Conservation (phyloP, 2,329 filamentous ascomycete genomes). For the Claviceps sp. region DNA sequence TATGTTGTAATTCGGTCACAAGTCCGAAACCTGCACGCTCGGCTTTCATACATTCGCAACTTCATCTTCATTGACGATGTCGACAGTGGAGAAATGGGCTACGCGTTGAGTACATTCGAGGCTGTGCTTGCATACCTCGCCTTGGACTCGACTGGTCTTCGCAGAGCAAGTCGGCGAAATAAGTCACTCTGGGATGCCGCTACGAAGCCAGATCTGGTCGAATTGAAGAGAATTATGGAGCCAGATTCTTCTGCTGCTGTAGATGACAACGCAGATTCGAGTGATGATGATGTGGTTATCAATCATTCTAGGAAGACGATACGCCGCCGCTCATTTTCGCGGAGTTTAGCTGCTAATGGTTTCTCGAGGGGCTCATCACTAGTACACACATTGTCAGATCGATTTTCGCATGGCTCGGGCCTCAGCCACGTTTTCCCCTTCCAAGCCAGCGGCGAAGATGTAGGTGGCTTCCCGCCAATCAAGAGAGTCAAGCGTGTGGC, state of each 20-base stretch:
- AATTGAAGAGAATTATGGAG: slow-evolving; percentile 68
- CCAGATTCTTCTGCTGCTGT: slow-evolving; percentile 40
- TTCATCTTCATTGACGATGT: slow-evolving; percentile 98
- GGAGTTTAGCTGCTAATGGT: slow-evolving; percentile 31
- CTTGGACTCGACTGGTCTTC: slow-evolving; percentile 66
- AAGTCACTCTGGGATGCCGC: slow-evolving; percentile 78
- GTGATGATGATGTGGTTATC: slow-evolving; percentile 33
- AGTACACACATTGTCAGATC: slow-evolving; percentile 29
- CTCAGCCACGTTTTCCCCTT: slow-evolving; percentile 89
- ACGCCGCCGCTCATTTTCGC: slow-evolving; percentile 32
- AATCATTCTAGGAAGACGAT: slow-evolving; percentile 33
- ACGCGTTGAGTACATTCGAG: slow-evolving; percentile 90
- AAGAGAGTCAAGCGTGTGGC: slow-evolving; percentile 66
- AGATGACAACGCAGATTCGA: slow-evolving; percentile 29
- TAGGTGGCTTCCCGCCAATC: slow-evolving; percentile 19
- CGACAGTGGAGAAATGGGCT: slow-evolving; percentile 89
- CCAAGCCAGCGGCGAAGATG: slow-evolving; percentile 40
- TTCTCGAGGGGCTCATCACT: slow-evolving; percentile 30
- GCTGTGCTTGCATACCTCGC: slow-evolving; percentile 82
- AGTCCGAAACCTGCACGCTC: slow-evolving; percentile 73
- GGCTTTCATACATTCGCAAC: slow-evolving; percentile 87
- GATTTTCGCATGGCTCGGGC: slow-evolving; percentile 41
- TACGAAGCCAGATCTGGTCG: slow-evolving; percentile 60
- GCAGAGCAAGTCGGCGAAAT: slow-evolving; percentile 77
- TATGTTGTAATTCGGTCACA: slow-evolving; percentile 88